Evolutionary conservation across 495 filamentous ascomycete species (phyloP).

Genomic region (Cercophora newfieldiana): DNA sequence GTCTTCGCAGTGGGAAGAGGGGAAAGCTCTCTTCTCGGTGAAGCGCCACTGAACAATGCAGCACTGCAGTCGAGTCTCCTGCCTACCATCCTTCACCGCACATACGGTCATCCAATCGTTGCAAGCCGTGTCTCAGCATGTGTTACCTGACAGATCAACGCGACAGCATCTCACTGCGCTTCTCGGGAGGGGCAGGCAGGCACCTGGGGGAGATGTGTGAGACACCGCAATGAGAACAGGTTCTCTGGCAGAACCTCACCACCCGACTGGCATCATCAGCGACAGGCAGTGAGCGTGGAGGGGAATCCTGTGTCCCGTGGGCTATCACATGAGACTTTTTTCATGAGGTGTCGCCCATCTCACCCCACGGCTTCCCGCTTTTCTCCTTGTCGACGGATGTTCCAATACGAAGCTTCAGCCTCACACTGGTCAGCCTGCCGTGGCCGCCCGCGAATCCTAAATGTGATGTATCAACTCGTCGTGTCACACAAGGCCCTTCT

Average conservation of each 20-base stretch:
- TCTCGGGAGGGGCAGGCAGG: background rate
- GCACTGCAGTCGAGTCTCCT: background rate
- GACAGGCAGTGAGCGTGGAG: background rate
- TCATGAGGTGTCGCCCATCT: constrained; percentile 18
- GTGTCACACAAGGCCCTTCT: background rate
- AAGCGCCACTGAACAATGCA: constrained; percentile 19
- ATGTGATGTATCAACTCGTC: constrained; percentile 6
- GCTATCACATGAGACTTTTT: constrained; percentile 22
- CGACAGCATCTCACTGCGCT: background rate
- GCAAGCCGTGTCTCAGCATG: background rate
- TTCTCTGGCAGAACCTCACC: background rate
- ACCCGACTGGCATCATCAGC: background rate
- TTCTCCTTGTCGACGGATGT: background rate
- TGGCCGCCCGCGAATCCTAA: constrained; percentile 6
- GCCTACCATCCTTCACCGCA: background rate
- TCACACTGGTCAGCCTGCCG: constrained; percentile 11
- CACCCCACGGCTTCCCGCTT: background rate
- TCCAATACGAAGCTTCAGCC: constrained; percentile 14
- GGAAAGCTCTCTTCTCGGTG: constrained; percentile 13
- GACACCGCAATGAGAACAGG: background rate
- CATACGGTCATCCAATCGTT: constrained; percentile 11
- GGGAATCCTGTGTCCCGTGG: constrained; percentile 12
- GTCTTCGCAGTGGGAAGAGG: background rate
- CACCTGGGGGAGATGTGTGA: background rate
- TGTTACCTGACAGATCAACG: constrained; percentile 25